Base-by-base conservation (phyloP, 345 rosid species). In the Isatis tinctoria region DNA sequence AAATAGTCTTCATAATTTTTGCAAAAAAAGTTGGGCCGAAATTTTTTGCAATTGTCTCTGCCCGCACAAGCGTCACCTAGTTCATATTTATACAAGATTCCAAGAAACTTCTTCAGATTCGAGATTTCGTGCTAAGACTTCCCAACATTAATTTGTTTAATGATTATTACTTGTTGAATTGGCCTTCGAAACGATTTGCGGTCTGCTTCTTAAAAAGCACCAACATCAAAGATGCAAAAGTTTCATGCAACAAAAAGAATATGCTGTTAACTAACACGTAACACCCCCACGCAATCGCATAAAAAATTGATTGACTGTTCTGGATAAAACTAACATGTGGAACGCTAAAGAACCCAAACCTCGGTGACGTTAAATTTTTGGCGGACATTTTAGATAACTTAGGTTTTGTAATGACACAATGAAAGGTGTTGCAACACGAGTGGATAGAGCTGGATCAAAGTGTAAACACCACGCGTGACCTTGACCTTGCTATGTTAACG, bases 391-490 rank as follows among this genome's bases (percentile, higher is more conserved):
- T 10, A 22, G n/a, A 51, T n/a, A n/a, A n/a, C n/a, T n/a, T n/a
- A n/a, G n/a, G n/a, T 16, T 17, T 9, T 26, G 26, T 52, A 16
- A 11, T 20, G 43, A 41, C 28, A 61, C 24, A 22, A 1, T 22
- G 24, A 22, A 1, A 22, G 41, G 44, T 72, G 69, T 16, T 12
- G 1, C 9, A 14, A 58, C 1, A 35, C 17, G 43, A 33, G 63
- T 58, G 63, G 14, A 53, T 20, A 13, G 0, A 45, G 17, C 4
- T 66, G 51, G 72, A 36, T 36, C 47, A 6, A 64, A 16, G 37
- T 73, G 70, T 41, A 54, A 53, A 32, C 47, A 61, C 14, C 48
- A 67, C 51, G 52, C 60, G 59, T 74, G 66, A 65, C 3, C 16
- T 51, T 24, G 14, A 65, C n/a, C n/a, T n/a, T n/a, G n/a, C n/a